These are phyloP conservation scores for Tuber borchii DNA, from an alignment of 495 filamentous ascomycete genomes.

Conservation along the genomic window DNA sequence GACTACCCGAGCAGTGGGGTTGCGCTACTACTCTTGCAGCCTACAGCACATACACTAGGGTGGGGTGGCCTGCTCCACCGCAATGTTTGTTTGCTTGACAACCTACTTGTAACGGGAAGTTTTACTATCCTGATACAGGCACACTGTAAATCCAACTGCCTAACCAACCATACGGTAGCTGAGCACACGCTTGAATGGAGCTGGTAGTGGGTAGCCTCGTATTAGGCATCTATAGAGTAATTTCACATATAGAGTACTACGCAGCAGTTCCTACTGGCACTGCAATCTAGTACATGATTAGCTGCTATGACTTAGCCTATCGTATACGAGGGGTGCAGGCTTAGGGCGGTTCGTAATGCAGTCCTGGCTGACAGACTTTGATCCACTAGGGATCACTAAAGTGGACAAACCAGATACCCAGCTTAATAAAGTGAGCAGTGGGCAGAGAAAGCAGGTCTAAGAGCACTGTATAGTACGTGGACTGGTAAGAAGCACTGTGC, in stretches of 20 bases:
- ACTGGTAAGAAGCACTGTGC: not conserved
- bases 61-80: not conserved
- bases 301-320: not conserved
- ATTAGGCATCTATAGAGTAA: not conserved
- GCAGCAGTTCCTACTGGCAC: not conserved
- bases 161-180: not conserved
- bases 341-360: not conserved
- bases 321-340: not conserved
- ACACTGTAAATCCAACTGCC: not conserved
- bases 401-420: constrained; percentile 1
- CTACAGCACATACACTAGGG: not conserved
- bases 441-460: not conserved
- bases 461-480: not conserved
- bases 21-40: not conserved
- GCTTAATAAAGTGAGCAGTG: not conserved
- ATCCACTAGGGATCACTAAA: not conserved
- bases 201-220: not conserved
- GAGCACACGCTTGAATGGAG: not conserved
- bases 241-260: not conserved
- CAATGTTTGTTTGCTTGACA: not conserved
- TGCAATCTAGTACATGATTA: not conserved
- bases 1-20: not conserved
- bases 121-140: not conserved
- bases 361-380: not conserved
- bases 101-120: not conserved